Evolutionary conservation across 179 eudicot species (phyloP), one percentile per base, ranked within the genome.

Genomic region (Spinacia oleracea): DNA sequence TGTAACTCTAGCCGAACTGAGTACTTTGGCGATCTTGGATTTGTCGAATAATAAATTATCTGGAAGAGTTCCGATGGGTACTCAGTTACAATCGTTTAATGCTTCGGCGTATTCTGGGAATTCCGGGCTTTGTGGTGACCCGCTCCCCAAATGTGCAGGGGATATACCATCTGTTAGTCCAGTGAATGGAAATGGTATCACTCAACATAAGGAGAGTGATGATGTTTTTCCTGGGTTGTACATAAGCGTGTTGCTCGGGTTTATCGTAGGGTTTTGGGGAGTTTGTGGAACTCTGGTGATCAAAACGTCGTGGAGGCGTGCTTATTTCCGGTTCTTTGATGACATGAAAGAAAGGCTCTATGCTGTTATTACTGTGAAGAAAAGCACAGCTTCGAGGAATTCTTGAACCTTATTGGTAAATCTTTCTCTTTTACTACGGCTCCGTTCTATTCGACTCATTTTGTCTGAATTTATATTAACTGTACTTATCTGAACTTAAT

Each of bases 211-310:
- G 15, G 31, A 40, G 34, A 15, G 14, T 38, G 18, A 14, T 20
- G 59, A 71, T 8, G 29, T 31, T 10, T 71, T 50, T 46, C 74
- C 63, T 9, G 60, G 71, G 16, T 29, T 21, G 25, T 46, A 65
- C 46, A 53, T 25, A 21, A 35, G 32, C 9, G 76, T 73, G 31
- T 20, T 38, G 76, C 64, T 34, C 23, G 81, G 81, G 25, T 46
- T 79, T 66, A 73, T 79, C 21, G 20, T 74, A 10, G 81, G 81
- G 10, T 79, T 79, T 64, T 79, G 73, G 81, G 81, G 64, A 63
- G 81, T 79, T 66, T 73, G 77, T 73, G 81, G 81, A 34, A 63
- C 67, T 1, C 18, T 79, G 20, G 73, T 51, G 45, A 72, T 79
- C 72, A 79, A 79, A 53, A 51, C 32, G 50, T 72, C 81, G 0